Percentiles rank a stretch among this genome's conserved stretches.
These are phyloP conservation scores for Rhodotorula glutinis DNA, from an alignment of 1,284 basidiomycete species.

Conservation along the genomic window DNA sequence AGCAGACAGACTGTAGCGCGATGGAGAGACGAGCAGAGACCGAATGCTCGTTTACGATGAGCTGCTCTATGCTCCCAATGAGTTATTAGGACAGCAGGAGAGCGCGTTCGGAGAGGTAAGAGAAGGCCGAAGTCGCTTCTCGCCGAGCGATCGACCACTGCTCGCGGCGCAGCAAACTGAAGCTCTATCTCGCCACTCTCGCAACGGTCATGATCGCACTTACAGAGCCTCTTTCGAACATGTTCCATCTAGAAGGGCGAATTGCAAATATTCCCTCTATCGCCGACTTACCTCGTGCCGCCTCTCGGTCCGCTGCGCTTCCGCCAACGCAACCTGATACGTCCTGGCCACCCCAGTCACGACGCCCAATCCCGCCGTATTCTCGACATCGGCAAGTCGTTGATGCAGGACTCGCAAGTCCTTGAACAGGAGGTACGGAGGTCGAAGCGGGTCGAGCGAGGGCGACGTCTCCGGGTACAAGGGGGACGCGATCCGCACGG, in stretches of 20 bases:
- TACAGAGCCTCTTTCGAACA: no score
- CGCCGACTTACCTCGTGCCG: background rate
- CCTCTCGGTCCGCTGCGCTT: conserved; percentile 11
- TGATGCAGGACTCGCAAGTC: conserved; percentile 33
- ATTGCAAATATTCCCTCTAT: background rate
- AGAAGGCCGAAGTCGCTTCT: no score
- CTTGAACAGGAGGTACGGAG: conserved; percentile 26
- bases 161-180: no score
- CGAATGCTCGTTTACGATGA: no score
- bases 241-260: background rate
- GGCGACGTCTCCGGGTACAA: conserved; percentile 37
- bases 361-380: conserved; percentile 16
- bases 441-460: conserved; percentile 6
- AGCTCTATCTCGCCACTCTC: no score
- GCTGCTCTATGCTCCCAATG: no score
- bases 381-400: conserved; percentile 27
- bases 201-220: no score
- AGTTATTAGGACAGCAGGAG: no score
- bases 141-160: no score
- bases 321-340: conserved; percentile 19
- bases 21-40: no score
- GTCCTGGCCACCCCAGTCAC: conserved; percentile 17
- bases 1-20: no score
- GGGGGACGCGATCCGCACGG: conserved; percentile 22
- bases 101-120: no score